Evolutionary conservation across 768 basidiomycete species (phyloP).

Genomic region (Tulasnella sp.): DNA sequence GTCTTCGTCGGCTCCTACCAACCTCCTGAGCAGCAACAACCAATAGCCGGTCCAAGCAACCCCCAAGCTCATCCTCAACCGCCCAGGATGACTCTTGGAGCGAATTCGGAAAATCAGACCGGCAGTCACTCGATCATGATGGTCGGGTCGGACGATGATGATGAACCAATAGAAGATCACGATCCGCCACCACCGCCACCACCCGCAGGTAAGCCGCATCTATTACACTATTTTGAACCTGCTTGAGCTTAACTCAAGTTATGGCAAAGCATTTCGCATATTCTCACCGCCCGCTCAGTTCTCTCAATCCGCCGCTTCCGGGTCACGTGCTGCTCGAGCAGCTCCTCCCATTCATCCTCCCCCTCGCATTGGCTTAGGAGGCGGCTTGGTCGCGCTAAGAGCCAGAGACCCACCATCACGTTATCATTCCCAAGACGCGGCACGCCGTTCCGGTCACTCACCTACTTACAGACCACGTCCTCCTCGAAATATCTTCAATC

Average conservation of each 20-base stretch:
- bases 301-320: not conserved
- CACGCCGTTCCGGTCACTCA: not conserved
- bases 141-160: no score
- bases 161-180: no score
- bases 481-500: not conserved
- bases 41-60: not conserved
- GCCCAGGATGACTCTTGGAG: no score
- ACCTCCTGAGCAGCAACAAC: not conserved
- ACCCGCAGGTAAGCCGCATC: no score
- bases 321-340: not conserved
- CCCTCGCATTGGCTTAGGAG: constrained; percentile 1
- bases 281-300: constrained; percentile 9
- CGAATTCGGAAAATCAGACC: no score
- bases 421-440: not conserved
- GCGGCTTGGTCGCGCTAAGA: not conserved
- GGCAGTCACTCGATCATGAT: no score
- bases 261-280: not conserved
- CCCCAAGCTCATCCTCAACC: not conserved
- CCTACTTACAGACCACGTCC: not conserved
- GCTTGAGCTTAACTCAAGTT: not conserved
- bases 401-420: not conserved
- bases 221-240: no score
- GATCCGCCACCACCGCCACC: no score
- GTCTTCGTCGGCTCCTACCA: not conserved
- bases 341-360: not conserved